phyloP scores from a whole-genome alignment of 2,329 filamentous ascomycete genomes.

The Botrytis fabae region DNA sequence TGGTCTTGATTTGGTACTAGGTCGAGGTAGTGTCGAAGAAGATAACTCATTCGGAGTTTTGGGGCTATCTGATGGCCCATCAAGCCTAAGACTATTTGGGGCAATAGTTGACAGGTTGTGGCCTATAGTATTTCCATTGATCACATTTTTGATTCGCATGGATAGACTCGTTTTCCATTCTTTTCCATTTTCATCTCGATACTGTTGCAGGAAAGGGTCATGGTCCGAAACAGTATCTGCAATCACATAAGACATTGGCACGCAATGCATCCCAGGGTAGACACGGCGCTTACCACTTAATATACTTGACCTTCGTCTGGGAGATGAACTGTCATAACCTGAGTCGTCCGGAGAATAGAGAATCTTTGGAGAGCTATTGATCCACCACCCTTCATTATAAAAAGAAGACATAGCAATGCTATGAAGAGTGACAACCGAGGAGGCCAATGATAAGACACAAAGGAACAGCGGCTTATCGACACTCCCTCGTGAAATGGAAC shows the following conservation, averaged over 20 bases:
- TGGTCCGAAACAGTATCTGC: conserved; percentile 5
- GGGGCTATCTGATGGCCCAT: conserved; percentile 19
- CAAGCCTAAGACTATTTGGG: conserved; percentile 15
- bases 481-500: conserved; percentile 32
- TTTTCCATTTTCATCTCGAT: conserved; percentile 16
- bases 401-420: conserved; percentile 26
- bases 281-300: conserved; percentile 5
- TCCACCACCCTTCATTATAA: background rate
- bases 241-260: background rate
- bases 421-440: conserved; percentile 32
- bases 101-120: conserved; percentile 7
- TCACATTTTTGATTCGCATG: conserved; percentile 14
- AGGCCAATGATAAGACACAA: conserved; percentile 35
- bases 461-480: conserved; percentile 33
- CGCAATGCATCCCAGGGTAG: background rate
- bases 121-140: conserved; percentile 2
- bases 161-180: conserved; percentile 12
- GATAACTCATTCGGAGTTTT: background rate
- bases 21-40: conserved; percentile 30
- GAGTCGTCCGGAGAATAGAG: conserved; percentile 22
- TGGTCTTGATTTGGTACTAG: conserved; percentile 24
- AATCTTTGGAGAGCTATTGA: background rate
- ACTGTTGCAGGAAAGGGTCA: background rate
- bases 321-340: conserved; percentile 26
- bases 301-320: conserved; percentile 17